Evolutionary conservation across 345 rosid genomes (phyloP), one percentile per base, ranked within the genome.

Genomic region (Jatropha curcas): DNA sequence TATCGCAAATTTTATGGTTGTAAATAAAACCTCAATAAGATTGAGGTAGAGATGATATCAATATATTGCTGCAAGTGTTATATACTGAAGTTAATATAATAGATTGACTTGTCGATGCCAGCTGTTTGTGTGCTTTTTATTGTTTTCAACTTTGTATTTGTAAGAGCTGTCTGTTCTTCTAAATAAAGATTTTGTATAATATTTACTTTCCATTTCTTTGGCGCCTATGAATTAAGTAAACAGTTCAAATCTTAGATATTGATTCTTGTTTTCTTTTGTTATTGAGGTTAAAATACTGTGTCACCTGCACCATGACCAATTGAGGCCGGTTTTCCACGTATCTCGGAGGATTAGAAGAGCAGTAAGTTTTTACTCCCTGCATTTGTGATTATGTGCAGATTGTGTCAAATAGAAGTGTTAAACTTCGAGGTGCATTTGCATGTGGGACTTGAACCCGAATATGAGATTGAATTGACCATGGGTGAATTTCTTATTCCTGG

Each of bases 251-350:
- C 28, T n/a, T 64, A 46, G 2, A 19, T 43, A 56, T 72, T 83
- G 63, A 79, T 72, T 75, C 43, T 31, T 55, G 51, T 69, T 67
- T 67, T 37, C 67, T 67, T 25, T 72, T 22, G 59, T 65, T 67
- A 30, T 88, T 80, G 28, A 94, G 97, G 94, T 94, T 63, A 92
- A 89, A 77, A 84, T 92, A 67, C 88, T 94, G 8, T 92, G 98
- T 71, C 93, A 90, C 86, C 77, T 94, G 74, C 98, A 94, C 66
- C 97, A 94, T 86, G 98, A 94, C 81, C 93, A 94, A 79, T 84
- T 94, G 74, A 87, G 81, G 83, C 90, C 97, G 3, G 93, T 86
- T 70, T 94, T 94, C 76, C 98, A 94, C 81, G 97, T 92, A 60
- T 92, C 95, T 43, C 87, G 76, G 65, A 87, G 90, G 76, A 81